Evolutionary conservation across 192 early-diverging fungal genomes (phyloP), one percentile per base, ranked within the genome.

Genomic region (Linderina pennispora): DNA sequence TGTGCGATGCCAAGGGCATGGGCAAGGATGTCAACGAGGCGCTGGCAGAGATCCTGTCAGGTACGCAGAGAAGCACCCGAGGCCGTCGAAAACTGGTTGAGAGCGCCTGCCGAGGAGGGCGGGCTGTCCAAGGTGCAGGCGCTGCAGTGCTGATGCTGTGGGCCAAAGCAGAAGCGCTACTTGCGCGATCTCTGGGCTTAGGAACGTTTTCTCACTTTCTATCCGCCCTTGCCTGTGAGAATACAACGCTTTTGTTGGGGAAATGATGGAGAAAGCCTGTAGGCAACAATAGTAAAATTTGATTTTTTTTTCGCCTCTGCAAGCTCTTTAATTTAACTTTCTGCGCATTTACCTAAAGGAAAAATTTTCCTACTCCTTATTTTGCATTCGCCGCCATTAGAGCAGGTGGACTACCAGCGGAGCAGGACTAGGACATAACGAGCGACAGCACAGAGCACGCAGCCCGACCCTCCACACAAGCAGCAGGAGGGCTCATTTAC

Each of bases 1-100:
- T 91, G 1, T 91, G 89, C 60, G 89, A 90, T 64, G 84, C 85
- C 13, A 80, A 86, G 57, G 86, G 88, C 5, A 95, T 94, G 91
- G 90, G 86, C 26, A 87, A 83, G 55, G 86, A 80, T 32, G 88
- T 97, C 13, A 81, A 97, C 49, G 77, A 80, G 23, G 79, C 83
- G 7, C 60, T 97, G 21, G 77, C 74, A 1, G 78, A 82, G 20
- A 77, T 94, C 32, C 23, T 89, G 10, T 65, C 45, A 19, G 40
- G 21, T 66, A 74, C 28, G 36, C 43, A 0, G 50, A 48, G 3
- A 54, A 78, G 17, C 47, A 80, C 40, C 79, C 13, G 51, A 53
- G 6, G 15, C 13, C 3, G 20, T 45, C 1, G 36, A 25, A 3
- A 36, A 23, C 13, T 36, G 36, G 34, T 18, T 59, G n/a, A 45